These are phyloP conservation scores for Penium margaritaceum DNA, from an alignment of 139 green algal species.

Conservation along the genomic window DNA sequence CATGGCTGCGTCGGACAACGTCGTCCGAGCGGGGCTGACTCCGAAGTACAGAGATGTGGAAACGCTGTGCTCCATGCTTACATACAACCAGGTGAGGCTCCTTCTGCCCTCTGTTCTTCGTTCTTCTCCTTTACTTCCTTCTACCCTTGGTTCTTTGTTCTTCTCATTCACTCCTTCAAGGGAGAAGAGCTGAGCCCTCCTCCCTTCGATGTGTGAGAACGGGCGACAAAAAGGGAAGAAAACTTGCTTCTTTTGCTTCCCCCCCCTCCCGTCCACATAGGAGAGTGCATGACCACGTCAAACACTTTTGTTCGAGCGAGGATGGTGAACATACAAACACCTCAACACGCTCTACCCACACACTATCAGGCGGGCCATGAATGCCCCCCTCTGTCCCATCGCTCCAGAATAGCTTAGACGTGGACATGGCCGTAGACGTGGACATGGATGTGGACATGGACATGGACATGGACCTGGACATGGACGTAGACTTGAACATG, in stretches of 20 bases:
- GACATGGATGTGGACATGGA: not conserved
- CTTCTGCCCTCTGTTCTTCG: not conserved
- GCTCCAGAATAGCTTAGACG: not conserved
- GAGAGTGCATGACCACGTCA: no score
- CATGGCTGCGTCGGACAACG: slow-evolving; percentile 94
- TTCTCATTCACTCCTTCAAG: not conserved
- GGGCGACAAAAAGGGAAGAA: not conserved
- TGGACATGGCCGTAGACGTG: not conserved
- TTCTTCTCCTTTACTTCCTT: not conserved
- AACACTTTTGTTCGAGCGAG: no score
- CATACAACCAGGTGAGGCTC: slow-evolving; percentile 75
- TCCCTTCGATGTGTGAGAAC: not conserved
- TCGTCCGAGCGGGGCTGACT: slow-evolving; percentile 89
- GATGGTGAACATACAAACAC: no score
- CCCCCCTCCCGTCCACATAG: no score
- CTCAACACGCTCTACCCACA: no score
- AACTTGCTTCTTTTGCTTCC: no score
- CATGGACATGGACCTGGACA: not conserved
- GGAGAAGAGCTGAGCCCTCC: not conserved
- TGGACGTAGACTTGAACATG: not conserved
- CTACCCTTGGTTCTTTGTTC: not conserved
- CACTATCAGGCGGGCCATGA: no score
- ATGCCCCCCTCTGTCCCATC: no score
- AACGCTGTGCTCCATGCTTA: slow-evolving; percentile 80
- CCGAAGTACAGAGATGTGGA: slow-evolving; percentile 79